A percentile compares a stretch with the other conserved stretches of the same genome.
Conservation (phyloP, 768 basidiomycete species). For the Chiua virens region DNA sequence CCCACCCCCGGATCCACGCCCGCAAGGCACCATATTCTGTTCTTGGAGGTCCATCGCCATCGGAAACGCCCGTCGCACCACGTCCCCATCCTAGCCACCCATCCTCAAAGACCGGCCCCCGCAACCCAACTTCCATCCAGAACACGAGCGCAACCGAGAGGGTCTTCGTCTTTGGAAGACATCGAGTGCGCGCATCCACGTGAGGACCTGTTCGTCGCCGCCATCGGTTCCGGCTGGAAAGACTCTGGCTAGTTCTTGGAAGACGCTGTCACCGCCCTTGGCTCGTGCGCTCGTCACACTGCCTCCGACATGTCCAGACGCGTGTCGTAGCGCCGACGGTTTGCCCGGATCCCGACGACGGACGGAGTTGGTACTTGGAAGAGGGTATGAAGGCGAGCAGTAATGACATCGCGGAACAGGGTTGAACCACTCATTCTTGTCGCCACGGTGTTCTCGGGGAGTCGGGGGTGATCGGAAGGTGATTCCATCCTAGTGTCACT, state of each 20-base stretch:
- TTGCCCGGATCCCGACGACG: constrained; percentile 45
- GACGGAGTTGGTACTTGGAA: constrained; percentile 28
- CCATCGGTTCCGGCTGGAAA: neutral
- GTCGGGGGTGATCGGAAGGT: neutral
- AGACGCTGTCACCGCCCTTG: constrained; percentile 13
- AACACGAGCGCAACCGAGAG: constrained; percentile 63
- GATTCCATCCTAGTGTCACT: neutral
- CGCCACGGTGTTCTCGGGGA: neutral
- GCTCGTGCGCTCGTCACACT: constrained; percentile 22
- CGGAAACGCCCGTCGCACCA: too few species aligned
- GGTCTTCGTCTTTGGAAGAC: constrained; percentile 55
- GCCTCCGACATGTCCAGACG: constrained; percentile 37
- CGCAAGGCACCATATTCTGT: constrained; percentile 28
- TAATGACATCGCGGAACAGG: constrained; percentile 9
- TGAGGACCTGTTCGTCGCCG: constrained; percentile 39
- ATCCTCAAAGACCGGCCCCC: constrained; percentile 57
- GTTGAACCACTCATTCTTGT: neutral
- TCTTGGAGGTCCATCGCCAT: constrained; percentile 1
- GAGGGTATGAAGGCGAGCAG: constrained; percentile 8
- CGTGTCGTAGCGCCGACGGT: constrained; percentile 34
- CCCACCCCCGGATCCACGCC: constrained; percentile 59
- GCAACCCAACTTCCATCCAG: constrained; percentile 69
- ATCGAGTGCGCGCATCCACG: constrained; percentile 69
- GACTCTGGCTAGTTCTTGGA: constrained; percentile 22
- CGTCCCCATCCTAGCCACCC: constrained; percentile 28